Percentiles rank a stretch among this genome's conserved stretches.
phyloP scores from a whole-genome alignment of 208 protist species.

The Trypanosoma lewisi region DNA sequence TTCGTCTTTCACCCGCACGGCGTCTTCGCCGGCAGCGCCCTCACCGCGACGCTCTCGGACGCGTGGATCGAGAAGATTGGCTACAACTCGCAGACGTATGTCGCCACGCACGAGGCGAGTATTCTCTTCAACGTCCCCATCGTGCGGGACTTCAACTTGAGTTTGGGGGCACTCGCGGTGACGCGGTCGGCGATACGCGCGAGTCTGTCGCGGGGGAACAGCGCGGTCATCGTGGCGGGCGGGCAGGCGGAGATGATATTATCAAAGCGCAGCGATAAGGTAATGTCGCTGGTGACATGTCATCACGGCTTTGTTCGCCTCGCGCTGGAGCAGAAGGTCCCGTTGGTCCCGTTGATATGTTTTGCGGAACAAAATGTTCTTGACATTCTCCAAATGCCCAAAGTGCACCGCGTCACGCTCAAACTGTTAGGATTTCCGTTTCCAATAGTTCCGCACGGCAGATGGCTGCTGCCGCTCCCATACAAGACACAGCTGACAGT shows the following conservation, averaged over 20 bases:
- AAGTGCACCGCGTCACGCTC: constrained; percentile 58
- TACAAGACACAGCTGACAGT: constrained; percentile 54
- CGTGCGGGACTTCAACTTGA: constrained; percentile 75
- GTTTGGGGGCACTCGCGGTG: constrained; percentile 53
- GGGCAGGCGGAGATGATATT: constrained; percentile 88
- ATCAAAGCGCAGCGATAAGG: constrained; percentile 36
- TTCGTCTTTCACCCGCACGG: constrained; percentile 87
- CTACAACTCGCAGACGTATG: constrained; percentile 33
- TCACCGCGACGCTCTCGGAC: constrained; percentile 49
- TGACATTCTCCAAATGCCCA: constrained; percentile 54
- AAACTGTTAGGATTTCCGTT: constrained; percentile 79
- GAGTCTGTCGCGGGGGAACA: constrained; percentile 65
- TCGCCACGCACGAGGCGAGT: constrained; percentile 68
- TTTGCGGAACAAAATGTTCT: constrained; percentile 84
- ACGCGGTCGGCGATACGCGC: constrained; percentile 46
- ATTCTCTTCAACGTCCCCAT: constrained; percentile 76
- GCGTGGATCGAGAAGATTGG: constrained; percentile 64
- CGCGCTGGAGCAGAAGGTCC: constrained; percentile 54
- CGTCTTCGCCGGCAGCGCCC: constrained; percentile 73
- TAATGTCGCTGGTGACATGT: constrained; percentile 69
- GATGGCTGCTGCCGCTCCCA: constrained; percentile 71
- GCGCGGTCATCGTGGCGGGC: constrained; percentile 75
- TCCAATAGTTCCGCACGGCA: constrained; percentile 71
- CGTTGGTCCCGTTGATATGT: constrained; percentile 79
- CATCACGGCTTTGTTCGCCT: constrained; percentile 82